phyloP scores from a whole-genome alignment of 2,329 filamentous ascomycete species.

The Hypoxylon sp. region DNA sequence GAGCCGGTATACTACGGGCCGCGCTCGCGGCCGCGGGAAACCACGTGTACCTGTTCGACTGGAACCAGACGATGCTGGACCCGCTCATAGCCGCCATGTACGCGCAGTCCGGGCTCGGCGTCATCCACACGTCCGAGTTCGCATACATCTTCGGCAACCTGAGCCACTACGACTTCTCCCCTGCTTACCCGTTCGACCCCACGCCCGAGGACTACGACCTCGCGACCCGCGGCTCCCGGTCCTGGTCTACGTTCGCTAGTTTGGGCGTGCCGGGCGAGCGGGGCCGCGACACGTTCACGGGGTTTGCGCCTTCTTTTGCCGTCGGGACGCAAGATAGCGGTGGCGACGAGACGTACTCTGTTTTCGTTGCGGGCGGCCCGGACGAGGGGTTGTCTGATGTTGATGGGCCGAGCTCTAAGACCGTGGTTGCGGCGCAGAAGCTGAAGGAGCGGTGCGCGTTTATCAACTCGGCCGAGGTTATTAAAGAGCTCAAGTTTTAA shows the following conservation, averaged over 20 bases:
- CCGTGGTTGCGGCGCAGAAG: slow-evolving; percentile 59
- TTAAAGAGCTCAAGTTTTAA: slow-evolving; percentile 61
- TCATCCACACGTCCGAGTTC: slow-evolving; percentile 68
- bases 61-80: slow-evolving; percentile 69
- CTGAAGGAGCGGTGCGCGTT: slow-evolving; percentile 64
- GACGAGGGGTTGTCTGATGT: slow-evolving; percentile 60
- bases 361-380: slow-evolving; percentile 64
- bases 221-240: slow-evolving; percentile 58
- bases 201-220: slow-evolving; percentile 60
- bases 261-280: slow-evolving; percentile 55
- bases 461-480: slow-evolving; percentile 61
- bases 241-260: slow-evolving; percentile 64
- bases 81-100: slow-evolving; percentile 57
- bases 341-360: slow-evolving; percentile 45
- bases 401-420: slow-evolving; percentile 55
- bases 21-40: slow-evolving; percentile 58
- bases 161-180: slow-evolving; percentile 59
- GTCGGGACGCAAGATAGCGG: background rate
- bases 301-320: slow-evolving; percentile 59
- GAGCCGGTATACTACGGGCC: slow-evolving; percentile 61
- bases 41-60: slow-evolving; percentile 65
- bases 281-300: slow-evolving; percentile 58
- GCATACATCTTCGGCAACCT: slow-evolving; percentile 67
- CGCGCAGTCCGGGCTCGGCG: slow-evolving; percentile 59
- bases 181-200: slow-evolving; percentile 56